These are phyloP conservation scores for Lachnellula willkommii DNA, from an alignment of 2,329 filamentous ascomycete genomes.

Conservation along the genomic window DNA sequence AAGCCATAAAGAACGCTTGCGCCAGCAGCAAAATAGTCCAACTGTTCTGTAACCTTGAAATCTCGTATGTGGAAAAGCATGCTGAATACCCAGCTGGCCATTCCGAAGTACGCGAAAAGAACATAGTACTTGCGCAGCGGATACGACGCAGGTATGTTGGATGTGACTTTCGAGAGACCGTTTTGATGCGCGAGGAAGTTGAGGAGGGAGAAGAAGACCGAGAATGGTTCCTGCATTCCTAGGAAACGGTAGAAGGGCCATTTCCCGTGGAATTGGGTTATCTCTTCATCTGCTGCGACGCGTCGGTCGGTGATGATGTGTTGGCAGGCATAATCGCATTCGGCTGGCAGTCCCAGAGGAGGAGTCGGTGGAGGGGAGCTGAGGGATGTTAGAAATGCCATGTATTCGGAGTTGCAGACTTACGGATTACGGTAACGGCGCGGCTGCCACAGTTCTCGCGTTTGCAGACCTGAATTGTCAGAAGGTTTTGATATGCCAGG, in stretches of 20 bases:
- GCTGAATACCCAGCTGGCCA: constrained; percentile 81
- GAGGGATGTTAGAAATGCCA: constrained; percentile 8
- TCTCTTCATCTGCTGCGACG: constrained; percentile 55
- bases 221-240: constrained; percentile 92
- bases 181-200: constrained; percentile 83
- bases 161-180: constrained; percentile 67
- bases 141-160: constrained; percentile 67
- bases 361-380: constrained; percentile 80
- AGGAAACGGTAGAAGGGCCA: constrained; percentile 92
- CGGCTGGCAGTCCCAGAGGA: constrained; percentile 87
- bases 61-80: constrained; percentile 91
- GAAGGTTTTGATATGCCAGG: neutral
- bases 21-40: constrained; percentile 94
- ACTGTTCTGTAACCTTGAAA: constrained; percentile 77
- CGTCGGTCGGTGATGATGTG: constrained; percentile 78
- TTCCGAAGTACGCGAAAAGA: constrained; percentile 71
- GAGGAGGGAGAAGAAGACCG: constrained; percentile 85
- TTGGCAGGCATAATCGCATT: constrained; percentile 98
- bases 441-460: constrained; percentile 70
- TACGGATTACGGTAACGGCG: constrained; percentile 39
- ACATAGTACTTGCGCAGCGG: constrained; percentile 76
- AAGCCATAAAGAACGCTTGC: constrained; percentile 86
- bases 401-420: constrained; percentile 1
- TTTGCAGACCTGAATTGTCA: constrained; percentile 61
- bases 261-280: constrained; percentile 96